Evolutionary conservation across 306 rosid species (phyloP).

Genomic region (Pyrus communis): DNA sequence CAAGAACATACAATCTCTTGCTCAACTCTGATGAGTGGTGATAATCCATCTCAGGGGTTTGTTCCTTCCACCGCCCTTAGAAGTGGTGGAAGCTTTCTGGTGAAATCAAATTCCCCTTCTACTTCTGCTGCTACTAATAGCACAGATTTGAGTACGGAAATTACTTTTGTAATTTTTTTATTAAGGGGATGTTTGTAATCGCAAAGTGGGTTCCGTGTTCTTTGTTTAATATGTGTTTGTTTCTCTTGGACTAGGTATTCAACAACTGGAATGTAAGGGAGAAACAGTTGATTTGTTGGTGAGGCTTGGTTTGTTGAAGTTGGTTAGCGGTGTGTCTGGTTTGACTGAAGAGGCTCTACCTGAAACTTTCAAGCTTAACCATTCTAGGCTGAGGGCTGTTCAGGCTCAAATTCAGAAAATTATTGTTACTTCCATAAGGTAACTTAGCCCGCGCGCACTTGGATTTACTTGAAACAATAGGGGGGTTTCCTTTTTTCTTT

Average conservation of each 20-base stretch:
- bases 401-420: slow-evolving; percentile 89
- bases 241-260: slow-evolving; percentile 36
- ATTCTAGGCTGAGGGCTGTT: slow-evolving; percentile 65
- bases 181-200: not conserved
- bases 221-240: not conserved
- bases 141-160: slow-evolving; percentile 27
- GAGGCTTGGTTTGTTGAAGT: slow-evolving; percentile 77
- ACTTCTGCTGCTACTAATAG: slow-evolving; percentile 20
- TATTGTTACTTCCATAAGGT: slow-evolving; percentile 66
- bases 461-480: not conserved
- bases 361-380: slow-evolving; percentile 67
- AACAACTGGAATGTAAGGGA: slow-evolving; percentile 72
- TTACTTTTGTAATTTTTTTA: not conserved
- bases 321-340: slow-evolving; percentile 58
- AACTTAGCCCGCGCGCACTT: not conserved
- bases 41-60: slow-evolving; percentile 38
- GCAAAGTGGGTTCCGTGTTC: not conserved
- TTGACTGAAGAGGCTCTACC: slow-evolving; percentile 57
- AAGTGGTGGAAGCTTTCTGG: slow-evolving; percentile 65
- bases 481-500: not conserved
- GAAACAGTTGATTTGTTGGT: slow-evolving; percentile 60
- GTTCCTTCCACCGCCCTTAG: slow-evolving; percentile 72
- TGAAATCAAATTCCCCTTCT: slow-evolving; percentile 31
- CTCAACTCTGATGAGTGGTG: slow-evolving; percentile 28
- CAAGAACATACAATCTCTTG: slow-evolving; percentile 44